Percentiles rank a stretch among this genome's conserved stretches.
phyloP scores from a whole-genome alignment of 768 basidiomycete species.

The Psilocybe tampanensis region DNA sequence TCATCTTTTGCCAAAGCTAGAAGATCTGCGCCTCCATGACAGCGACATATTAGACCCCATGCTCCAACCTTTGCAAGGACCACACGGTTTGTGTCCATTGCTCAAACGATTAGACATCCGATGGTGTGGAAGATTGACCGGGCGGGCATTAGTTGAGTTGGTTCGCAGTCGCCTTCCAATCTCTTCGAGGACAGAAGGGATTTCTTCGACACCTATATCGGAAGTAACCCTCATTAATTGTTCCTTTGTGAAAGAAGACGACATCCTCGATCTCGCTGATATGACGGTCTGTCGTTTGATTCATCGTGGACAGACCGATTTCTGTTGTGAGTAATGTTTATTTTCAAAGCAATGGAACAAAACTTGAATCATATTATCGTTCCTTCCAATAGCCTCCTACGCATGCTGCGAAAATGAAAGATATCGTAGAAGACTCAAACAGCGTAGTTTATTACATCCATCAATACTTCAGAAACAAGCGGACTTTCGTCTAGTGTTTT shows the following conservation, averaged over 20 bases:
- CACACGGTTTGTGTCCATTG: conserved; percentile 44
- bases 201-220: conserved; percentile 19
- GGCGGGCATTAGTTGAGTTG: conserved; percentile 50
- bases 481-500: conserved; percentile 17
- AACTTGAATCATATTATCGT: conserved; percentile 4
- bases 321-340: conserved; percentile 49
- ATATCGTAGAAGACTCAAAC: conserved; percentile 53
- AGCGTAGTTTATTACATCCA: conserved; percentile 24
- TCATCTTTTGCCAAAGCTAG: conserved; percentile 36
- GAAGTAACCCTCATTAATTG: conserved; percentile 59
- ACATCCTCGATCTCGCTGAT: conserved; percentile 52
- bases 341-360: not conserved
- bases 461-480: conserved; percentile 1
- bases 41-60: conserved; percentile 55
- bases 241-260: conserved; percentile 54
- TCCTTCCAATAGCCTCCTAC: conserved; percentile 34
- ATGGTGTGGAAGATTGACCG: conserved; percentile 60
- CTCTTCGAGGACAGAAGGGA: not conserved
- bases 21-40: conserved; percentile 57
- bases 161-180: conserved; percentile 39
- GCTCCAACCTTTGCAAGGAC: conserved; percentile 39
- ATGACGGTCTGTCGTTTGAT: conserved; percentile 50
- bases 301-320: conserved; percentile 43
- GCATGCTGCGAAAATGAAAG: conserved; percentile 59
- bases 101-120: conserved; percentile 54